phyloP scores from a whole-genome alignment of 139 green algal species.

The Chlorella sp. region DNA sequence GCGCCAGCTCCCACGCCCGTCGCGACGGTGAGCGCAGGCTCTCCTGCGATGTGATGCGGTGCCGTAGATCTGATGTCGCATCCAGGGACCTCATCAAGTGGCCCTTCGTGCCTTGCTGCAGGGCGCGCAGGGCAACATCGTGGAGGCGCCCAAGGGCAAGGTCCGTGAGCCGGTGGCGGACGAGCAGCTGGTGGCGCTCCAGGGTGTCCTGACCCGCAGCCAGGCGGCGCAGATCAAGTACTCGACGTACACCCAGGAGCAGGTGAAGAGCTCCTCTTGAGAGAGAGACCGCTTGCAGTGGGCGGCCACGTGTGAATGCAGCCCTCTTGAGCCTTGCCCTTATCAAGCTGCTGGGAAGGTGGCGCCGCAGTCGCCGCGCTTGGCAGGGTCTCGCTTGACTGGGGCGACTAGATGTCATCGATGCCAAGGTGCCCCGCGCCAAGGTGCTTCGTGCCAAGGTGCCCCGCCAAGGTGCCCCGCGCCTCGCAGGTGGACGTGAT shows the following conservation, averaged over 20 bases:
- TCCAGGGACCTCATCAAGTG: neutral
- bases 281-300: no score
- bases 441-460: no score
- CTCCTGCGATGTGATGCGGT: neutral
- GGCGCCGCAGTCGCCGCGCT: no score
- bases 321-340: no score
- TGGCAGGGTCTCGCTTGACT: no score
- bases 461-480: no score
- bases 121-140: neutral
- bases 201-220: conserved; percentile 16
- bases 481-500: conserved; percentile 41
- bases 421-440: no score
- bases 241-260: conserved; percentile 38
- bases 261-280: no score
- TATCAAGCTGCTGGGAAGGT: no score
- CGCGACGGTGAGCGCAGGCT: neutral
- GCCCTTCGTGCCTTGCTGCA: neutral
- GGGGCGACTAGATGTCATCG: no score
- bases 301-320: no score
- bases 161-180: conserved; percentile 16
- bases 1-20: neutral
- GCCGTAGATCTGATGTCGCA: neutral
- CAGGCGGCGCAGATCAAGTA: conserved; percentile 35
- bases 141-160: conserved; percentile 17
- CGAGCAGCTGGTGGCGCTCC: conserved; percentile 22